phyloP scores from a whole-genome alignment of 208 protist species.

The Leptomonas seymouri region DNA sequence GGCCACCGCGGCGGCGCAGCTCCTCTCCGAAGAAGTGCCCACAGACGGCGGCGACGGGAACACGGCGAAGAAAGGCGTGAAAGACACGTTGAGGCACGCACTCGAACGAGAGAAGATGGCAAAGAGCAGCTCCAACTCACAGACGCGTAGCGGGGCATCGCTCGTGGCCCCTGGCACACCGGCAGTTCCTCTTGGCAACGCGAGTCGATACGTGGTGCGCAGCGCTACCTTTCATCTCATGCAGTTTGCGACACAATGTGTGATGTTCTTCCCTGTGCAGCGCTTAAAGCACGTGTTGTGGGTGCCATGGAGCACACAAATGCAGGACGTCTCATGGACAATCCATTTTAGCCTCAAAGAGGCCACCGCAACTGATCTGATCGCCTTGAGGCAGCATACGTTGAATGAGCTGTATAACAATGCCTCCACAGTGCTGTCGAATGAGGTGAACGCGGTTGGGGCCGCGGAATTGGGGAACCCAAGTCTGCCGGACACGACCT shows the following conservation, averaged over 20 bases:
- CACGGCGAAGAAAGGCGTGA: background rate
- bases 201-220: conserved; percentile 37
- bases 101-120: background rate
- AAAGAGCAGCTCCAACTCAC: conserved; percentile 18
- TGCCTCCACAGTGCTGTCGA: conserved; percentile 3
- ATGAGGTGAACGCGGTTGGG: conserved; percentile 3
- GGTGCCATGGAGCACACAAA: conserved; percentile 66
- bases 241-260: conserved; percentile 72
- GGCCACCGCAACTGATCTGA: conserved; percentile 16
- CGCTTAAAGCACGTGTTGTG: conserved; percentile 50
- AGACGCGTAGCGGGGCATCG: conserved; percentile 7
- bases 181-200: background rate
- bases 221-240: conserved; percentile 70
- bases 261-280: conserved; percentile 70
- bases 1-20: background rate
- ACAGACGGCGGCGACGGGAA: conserved; percentile 1
- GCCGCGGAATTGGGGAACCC: background rate
- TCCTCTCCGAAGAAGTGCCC: background rate
- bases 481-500: conserved; percentile 12
- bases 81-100: background rate
- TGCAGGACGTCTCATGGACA: conserved; percentile 67
- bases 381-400: conserved; percentile 24
- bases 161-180: background rate
- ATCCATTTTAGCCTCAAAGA: conserved; percentile 45
- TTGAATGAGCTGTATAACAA: conserved; percentile 19